Conservation (phyloP, 2,329 filamentous ascomycete species). For the Sporothrix globosa region DNA sequence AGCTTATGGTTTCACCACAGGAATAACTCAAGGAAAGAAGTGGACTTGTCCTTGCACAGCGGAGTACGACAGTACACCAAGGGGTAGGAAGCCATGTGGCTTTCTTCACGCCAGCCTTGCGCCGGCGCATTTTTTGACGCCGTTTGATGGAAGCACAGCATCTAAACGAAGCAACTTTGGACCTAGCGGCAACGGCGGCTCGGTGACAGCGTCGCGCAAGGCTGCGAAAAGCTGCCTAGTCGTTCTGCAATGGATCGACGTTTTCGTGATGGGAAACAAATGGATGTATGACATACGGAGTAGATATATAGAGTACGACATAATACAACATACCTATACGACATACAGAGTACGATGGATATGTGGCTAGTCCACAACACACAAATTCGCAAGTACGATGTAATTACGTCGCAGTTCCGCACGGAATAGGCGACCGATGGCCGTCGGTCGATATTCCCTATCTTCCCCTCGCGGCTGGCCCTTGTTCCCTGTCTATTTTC, state of each 20-base stretch:
- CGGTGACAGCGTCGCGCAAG: not conserved
- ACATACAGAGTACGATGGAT: not conserved
- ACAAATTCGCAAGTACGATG: too few species aligned
- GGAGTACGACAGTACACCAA: not conserved
- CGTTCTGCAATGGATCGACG: not conserved
- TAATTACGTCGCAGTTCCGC: not conserved
- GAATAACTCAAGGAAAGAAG: not conserved
- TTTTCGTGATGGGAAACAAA: not conserved
- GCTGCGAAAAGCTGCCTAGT: not conserved
- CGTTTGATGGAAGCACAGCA: not conserved
- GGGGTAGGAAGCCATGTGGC: slow-evolving; percentile 13
- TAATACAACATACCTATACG: too few species aligned
- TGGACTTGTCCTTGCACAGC: not conserved
- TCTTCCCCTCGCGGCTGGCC: not conserved
- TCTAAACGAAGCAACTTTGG: not conserved
- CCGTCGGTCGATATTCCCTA: not conserved
- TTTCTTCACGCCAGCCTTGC: slow-evolving; percentile 24
- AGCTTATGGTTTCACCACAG: slow-evolving; percentile 13
- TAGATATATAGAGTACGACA: not conserved
- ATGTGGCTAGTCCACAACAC: not conserved
- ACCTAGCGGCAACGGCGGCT: slow-evolving; percentile 8
- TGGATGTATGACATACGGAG: not conserved
- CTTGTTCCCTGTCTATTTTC: slow-evolving; percentile 12
- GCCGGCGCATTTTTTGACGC: slow-evolving; percentile 14
- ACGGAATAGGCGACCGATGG: slow-evolving; percentile 3